These are phyloP conservation scores for Limnanthes douglasii DNA, from an alignment of 345 rosid genomes.

Conservation along the genomic window DNA sequence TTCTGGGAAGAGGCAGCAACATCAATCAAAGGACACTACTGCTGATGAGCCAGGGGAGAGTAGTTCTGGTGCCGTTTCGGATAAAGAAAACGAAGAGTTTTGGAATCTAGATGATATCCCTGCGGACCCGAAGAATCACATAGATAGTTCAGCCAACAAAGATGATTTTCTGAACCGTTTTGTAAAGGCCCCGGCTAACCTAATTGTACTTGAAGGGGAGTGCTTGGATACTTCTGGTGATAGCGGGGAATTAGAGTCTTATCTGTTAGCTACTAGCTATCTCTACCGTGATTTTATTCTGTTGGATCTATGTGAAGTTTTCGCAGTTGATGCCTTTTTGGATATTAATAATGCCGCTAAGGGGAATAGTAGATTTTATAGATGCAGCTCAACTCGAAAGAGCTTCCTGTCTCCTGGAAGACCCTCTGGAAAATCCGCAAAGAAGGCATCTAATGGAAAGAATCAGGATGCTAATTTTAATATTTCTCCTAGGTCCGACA, in stretches of 20 bases:
- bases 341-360: conserved; percentile 22
- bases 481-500: conserved; percentile 25
- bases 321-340: conserved; percentile 40
- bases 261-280: conserved; percentile 81
- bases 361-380: conserved; percentile 22
- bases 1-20: conserved; percentile 69
- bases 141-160: conserved; percentile 45
- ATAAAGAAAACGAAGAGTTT: conserved; percentile 55
- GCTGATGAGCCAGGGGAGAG: conserved; percentile 22
- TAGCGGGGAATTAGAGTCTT: conserved; percentile 75
- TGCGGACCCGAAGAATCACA: conserved; percentile 61
- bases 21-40: conserved; percentile 33
- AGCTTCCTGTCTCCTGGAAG: conserved; percentile 40
- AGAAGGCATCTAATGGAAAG: conserved; percentile 44
- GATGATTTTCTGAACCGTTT: conserved; percentile 40
- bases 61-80: conserved; percentile 19
- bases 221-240: conserved; percentile 68
- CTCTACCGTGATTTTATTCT: conserved; percentile 77
- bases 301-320: conserved; percentile 66
- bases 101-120: conserved; percentile 74
- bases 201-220: conserved; percentile 91
- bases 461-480: conserved; percentile 23
- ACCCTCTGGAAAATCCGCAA: conserved; percentile 46
- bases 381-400: conserved; percentile 33
- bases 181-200: conserved; percentile 87